Percentiles rank a stretch among this genome's conserved stretches.
Evolutionary conservation across 495 filamentous ascomycete genomes (phyloP).

Genomic region (Lentithecium fluviatile): DNA sequence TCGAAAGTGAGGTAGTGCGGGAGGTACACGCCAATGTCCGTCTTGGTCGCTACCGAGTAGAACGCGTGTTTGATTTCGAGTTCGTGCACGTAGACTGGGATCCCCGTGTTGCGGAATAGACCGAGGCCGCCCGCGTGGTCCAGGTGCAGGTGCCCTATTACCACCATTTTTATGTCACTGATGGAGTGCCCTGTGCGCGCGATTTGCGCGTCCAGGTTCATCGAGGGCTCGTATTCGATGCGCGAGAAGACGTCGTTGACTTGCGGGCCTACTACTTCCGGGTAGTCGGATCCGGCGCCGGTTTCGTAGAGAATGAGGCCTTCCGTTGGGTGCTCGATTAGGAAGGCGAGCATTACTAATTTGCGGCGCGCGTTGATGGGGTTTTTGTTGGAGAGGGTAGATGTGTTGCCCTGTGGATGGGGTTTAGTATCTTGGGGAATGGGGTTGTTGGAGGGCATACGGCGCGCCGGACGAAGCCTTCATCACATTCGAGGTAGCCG

Average conservation of each 20-base stretch:
- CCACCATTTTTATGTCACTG: conserved; percentile 53
- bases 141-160: conserved; percentile 56
- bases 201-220: conserved; percentile 51
- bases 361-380: conserved; percentile 42
- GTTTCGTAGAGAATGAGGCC: conserved; percentile 56
- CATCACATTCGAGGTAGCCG: conserved; percentile 37
- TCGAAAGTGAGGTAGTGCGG: conserved; percentile 44
- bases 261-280: conserved; percentile 44
- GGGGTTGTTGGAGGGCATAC: conserved; percentile 6
- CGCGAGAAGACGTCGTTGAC: conserved; percentile 51
- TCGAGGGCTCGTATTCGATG: conserved; percentile 44
- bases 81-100: conserved; percentile 56
- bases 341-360: conserved; percentile 46
- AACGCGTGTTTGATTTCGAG: conserved; percentile 53
- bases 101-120: conserved; percentile 49
- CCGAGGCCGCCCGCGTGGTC: conserved; percentile 58
- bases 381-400: conserved; percentile 31
- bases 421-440: background rate
- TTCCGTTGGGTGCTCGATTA: conserved; percentile 53
- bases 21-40: conserved; percentile 49
- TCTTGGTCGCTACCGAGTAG: conserved; percentile 48
- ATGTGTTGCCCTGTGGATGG: conserved; percentile 23
- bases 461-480: conserved; percentile 33
- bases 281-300: conserved; percentile 50
- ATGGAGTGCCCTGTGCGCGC: conserved; percentile 50